Conservation (phyloP, 2,329 filamentous ascomycete species). For the Neoscytalidium dimidiatum region DNA sequence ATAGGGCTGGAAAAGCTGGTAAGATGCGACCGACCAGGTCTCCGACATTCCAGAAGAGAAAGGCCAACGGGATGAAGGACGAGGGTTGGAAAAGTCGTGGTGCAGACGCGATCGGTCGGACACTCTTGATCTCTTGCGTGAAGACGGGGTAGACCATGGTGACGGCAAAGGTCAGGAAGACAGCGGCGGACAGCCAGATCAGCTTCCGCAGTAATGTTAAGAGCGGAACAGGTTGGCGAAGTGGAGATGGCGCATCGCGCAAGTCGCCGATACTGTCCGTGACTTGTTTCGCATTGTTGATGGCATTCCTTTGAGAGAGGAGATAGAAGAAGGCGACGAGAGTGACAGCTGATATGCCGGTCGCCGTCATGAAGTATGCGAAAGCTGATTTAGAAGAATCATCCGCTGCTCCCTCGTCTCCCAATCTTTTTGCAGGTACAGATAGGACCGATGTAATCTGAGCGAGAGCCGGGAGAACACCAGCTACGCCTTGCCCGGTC, state of each 20-base stretch:
- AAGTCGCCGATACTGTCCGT: slow-evolving; percentile 18
- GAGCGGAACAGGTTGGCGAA: slow-evolving; percentile 59
- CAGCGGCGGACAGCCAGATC: slow-evolving; percentile 72
- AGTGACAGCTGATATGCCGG: slow-evolving; percentile 69
- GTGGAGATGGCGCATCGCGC: slow-evolving; percentile 23
- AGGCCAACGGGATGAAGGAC: slow-evolving; percentile 85
- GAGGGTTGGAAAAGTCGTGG: slow-evolving; percentile 67
- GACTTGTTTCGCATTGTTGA: slow-evolving; percentile 26
- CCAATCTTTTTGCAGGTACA: slow-evolving; percentile 45
- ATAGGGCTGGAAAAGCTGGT: slow-evolving; percentile 59
- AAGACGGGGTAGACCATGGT: slow-evolving; percentile 97
- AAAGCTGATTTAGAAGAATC: slow-evolving; percentile 72
- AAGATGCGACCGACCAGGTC: slow-evolving; percentile 77
- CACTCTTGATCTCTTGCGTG: slow-evolving; percentile 58
- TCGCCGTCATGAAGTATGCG: slow-evolving; percentile 87
- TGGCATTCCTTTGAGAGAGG: slow-evolving; percentile 53
- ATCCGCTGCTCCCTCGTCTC: slow-evolving; percentile 34
- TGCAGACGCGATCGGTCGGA: slow-evolving; percentile 42
- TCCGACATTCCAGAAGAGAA: slow-evolving; percentile 91
- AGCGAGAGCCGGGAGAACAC: slow-evolving; percentile 82
- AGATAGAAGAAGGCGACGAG: slow-evolving; percentile 76
- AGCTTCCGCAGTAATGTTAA: slow-evolving; percentile 73
- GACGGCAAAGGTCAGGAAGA: slow-evolving; percentile 78
- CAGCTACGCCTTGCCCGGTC: slow-evolving; percentile 89
- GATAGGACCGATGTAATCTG: slow-evolving; percentile 83